These are phyloP conservation scores for Eucalyptus curtisii DNA, from an alignment of 345 rosid genomes.

Conservation along the genomic window DNA sequence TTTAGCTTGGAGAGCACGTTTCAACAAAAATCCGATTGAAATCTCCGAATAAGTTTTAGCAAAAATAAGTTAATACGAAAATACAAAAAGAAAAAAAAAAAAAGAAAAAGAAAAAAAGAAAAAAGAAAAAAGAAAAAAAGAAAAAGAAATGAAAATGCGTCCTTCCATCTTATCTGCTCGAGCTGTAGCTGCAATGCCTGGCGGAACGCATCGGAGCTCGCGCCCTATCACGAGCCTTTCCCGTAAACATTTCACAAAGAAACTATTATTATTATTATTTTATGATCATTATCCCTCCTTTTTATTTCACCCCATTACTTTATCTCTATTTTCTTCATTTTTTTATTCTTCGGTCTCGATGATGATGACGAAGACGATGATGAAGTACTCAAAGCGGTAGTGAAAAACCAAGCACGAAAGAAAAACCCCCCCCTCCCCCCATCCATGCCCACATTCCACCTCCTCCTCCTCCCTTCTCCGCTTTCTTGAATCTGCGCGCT, in stretches of 20 bases:
- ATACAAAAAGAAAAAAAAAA: too few relatives aligned
- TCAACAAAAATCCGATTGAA: not conserved
- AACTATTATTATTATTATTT: not conserved
- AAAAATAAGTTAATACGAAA: not conserved
- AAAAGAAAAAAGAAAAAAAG: too few relatives aligned
- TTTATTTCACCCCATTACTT: not conserved
- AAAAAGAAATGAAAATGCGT: not conserved
- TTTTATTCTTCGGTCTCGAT: not conserved
- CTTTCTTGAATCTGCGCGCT: not conserved
- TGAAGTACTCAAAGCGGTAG: conserved; percentile 31
- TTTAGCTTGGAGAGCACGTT: not conserved
- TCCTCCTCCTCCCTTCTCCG: not conserved
- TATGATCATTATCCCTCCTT: not conserved
- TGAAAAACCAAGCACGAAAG: conserved; percentile 18
- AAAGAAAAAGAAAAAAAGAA: not conserved
- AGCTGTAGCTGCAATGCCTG: not conserved
- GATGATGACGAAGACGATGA: not conserved
- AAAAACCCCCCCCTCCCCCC: conserved; percentile 9
- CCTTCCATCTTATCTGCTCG: not conserved
- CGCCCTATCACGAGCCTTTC: conserved; percentile 31
- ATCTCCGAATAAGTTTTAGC: not conserved
- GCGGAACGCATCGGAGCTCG: not conserved
- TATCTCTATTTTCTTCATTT: not conserved
- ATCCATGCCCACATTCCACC: conserved; percentile 27
- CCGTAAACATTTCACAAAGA: not conserved